Conservation (phyloP, 768 basidiomycete species). For the Serendipita sp. region DNA sequence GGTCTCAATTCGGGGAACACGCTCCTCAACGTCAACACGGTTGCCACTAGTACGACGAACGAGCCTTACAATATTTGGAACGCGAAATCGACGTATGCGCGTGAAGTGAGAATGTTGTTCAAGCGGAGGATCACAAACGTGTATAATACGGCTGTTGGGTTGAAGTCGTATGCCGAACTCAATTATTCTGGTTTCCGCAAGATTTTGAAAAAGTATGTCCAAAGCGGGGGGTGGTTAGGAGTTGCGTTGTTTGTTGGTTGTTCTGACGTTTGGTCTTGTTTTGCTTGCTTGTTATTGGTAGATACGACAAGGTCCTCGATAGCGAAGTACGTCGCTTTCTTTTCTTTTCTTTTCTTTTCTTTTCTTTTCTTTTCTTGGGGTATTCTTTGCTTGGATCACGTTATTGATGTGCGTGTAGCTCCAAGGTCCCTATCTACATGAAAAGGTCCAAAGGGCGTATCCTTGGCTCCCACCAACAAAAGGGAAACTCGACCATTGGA, state of each 20-base stretch:
- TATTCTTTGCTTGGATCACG: too few species aligned
- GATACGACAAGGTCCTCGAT: conserved; percentile 87
- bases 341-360: conserved; percentile 3
- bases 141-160: conserved; percentile 57
- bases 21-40: conserved; percentile 6
- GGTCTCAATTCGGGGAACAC: background rate
- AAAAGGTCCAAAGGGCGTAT: conserved; percentile 42
- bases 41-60: background rate
- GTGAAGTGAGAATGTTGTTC: conserved; percentile 67
- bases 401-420: conserved; percentile 26
- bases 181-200: conserved; percentile 91
- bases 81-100: conserved; percentile 60
- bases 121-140: conserved; percentile 77
- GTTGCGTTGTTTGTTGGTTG: conserved; percentile 6
- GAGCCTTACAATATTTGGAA: conserved; percentile 22
- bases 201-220: conserved; percentile 71
- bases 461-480: conserved; percentile 58
- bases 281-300: conserved; percentile 16
- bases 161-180: conserved; percentile 77
- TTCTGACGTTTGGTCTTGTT: background rate
- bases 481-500: conserved; percentile 40
- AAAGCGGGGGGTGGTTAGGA: conserved; percentile 14
- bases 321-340: conserved; percentile 30
- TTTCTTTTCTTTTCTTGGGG: too few species aligned
- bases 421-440: conserved; percentile 60